These are phyloP conservation scores for Thermothielavioides terrestris DNA, from an alignment of 495 filamentous ascomycete genomes.

Conservation along the genomic window DNA sequence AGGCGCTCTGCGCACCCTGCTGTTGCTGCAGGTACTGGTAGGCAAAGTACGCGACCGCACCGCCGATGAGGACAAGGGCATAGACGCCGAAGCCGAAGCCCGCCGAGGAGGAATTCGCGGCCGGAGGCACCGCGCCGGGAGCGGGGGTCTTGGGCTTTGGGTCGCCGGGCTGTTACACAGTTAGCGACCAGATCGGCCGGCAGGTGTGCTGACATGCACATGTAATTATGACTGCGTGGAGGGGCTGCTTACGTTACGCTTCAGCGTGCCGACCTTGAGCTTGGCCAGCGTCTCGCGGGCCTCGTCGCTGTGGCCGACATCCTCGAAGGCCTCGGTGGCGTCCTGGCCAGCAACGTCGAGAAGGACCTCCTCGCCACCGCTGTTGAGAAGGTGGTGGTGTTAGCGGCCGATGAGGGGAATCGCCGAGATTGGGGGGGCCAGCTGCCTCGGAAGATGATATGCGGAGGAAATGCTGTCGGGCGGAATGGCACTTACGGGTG, in stretches of 20 bases:
- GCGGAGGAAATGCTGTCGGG: background rate
- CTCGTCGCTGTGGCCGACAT: constrained; percentile 99
- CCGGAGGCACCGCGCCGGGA: constrained; percentile 37
- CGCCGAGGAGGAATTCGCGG: constrained; percentile 40
- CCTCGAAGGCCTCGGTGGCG: constrained; percentile 96
- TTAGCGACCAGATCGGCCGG: background rate
- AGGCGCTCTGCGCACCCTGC: constrained; percentile 34
- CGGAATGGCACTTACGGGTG: constrained; percentile 73
- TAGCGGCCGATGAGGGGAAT: constrained; percentile 15
- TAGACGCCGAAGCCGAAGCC: constrained; percentile 77
- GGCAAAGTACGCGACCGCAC: constrained; percentile 64
- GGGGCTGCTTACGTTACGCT: constrained; percentile 60
- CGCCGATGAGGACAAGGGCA: constrained; percentile 71
- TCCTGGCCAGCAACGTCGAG: constrained; percentile 95
- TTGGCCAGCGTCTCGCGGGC: constrained; percentile 86
- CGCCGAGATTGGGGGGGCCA: background rate
- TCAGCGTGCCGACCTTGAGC: constrained; percentile 70
- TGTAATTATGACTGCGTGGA: too few species aligned
- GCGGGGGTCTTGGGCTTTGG: constrained; percentile 56
- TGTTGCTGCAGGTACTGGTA: constrained; percentile 78
- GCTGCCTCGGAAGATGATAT: background rate
- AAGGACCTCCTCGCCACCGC: constrained; percentile 96
- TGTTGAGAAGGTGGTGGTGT: constrained; percentile 28
- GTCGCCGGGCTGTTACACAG: constrained; percentile 64
- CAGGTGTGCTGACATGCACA: background rate